A percentile compares a stretch with the other conserved stretches of the same genome.
phyloP scores from a whole-genome alignment of 75 land plant genomes.

The Pinus taeda region DNA sequence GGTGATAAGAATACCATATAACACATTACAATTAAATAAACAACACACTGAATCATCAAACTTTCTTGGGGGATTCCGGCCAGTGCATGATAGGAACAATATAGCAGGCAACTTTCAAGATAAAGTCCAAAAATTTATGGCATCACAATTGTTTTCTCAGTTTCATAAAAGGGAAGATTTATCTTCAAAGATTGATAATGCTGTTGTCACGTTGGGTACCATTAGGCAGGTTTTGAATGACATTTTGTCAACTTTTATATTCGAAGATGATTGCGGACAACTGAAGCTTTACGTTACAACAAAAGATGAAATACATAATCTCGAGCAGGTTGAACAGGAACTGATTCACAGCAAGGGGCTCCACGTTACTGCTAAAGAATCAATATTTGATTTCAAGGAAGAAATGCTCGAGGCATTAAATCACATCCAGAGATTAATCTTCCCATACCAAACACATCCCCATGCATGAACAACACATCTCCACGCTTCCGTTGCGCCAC shows the following conservation, averaged over 20 bases:
- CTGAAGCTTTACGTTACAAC: slow-evolving; percentile 11
- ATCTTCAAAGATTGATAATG: slow-evolving; percentile 62
- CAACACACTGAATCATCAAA: slow-evolving; percentile 94
- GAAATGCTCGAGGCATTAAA: no score
- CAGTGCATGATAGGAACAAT: slow-evolving; percentile 68
- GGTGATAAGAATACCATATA: no score
- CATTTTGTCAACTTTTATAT: slow-evolving; percentile 10
- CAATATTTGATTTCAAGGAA: no score
- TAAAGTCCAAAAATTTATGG: slow-evolving; percentile 19
- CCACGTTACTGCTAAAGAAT: no score
- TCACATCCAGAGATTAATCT: no score
- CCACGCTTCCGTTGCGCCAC: no score
- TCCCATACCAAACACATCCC: no score
- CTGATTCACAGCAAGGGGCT: no score
- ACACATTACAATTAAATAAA: no score
- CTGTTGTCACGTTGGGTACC: slow-evolving; percentile 38
- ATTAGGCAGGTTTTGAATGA: slow-evolving; percentile 15
- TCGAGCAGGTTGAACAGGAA: slow-evolving; percentile 36
- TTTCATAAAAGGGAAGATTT: slow-evolving; percentile 48
- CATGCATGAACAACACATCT: no score
- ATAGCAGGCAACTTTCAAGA: slow-evolving; percentile 42
- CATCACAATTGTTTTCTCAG: slow-evolving; percentile 25
- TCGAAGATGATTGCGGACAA: slow-evolving; percentile 9
- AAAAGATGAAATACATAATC: slow-evolving; percentile 30
- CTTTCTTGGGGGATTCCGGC: slow-evolving; percentile 92